A percentile compares a stretch with the other conserved stretches of the same genome.
Conservation (phyloP, 164 flowering plant species). For the Nymphaea colorata region DNA sequence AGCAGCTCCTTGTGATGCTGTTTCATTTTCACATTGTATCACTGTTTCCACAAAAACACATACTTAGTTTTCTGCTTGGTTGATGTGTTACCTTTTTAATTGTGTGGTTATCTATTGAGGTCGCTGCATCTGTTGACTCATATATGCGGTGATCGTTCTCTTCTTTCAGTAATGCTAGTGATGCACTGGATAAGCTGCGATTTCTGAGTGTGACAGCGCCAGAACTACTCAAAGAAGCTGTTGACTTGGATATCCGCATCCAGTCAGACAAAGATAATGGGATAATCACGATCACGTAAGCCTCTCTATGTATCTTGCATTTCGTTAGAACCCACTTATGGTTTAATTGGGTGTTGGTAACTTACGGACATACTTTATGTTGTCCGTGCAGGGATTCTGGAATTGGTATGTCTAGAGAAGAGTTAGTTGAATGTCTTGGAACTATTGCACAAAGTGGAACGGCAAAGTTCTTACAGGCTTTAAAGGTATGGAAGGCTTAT, state of each 20-base stretch:
- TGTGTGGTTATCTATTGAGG: too few species aligned
- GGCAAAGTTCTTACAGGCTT: constrained; percentile 75
- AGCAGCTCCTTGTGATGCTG: background rate
- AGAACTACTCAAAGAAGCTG: constrained; percentile 52
- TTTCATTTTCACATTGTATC: background rate
- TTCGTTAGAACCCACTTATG: background rate
- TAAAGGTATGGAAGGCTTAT: constrained; percentile 43
- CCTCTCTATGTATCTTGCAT: background rate
- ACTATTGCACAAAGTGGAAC: constrained; percentile 99
- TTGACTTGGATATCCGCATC: constrained; percentile 83
- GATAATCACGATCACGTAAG: constrained; percentile 69
- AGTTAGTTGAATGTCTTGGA: constrained; percentile 95
- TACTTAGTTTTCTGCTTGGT: too few species aligned
- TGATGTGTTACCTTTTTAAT: too few species aligned
- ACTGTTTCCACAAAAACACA: too few species aligned
- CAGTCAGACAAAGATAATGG: constrained; percentile 90
- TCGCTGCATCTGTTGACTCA: too few species aligned
- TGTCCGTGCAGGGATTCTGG: constrained; percentile 67
- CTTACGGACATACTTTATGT: background rate
- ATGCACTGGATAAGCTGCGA: constrained; percentile 93
- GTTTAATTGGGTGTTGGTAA: background rate
- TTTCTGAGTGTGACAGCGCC: constrained; percentile 83
- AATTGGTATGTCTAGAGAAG: constrained; percentile 92
- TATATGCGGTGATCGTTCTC: background rate
- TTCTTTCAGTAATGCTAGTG: constrained; percentile 87